These are phyloP conservation scores for Wakefieldia striispora DNA, from an alignment of 768 basidiomycete genomes.

Conservation along the genomic window DNA sequence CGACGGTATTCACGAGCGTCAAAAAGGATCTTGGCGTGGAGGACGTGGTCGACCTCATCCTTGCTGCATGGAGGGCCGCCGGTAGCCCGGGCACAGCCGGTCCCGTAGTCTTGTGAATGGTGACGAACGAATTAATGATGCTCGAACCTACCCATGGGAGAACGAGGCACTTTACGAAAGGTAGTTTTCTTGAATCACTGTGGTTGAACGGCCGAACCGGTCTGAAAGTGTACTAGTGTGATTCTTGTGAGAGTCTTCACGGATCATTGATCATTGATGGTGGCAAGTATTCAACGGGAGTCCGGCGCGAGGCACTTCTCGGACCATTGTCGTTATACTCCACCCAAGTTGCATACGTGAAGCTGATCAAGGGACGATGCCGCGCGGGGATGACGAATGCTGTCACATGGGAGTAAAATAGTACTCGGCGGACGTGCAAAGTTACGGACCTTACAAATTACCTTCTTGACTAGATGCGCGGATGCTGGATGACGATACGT, in stretches of 20 bases:
- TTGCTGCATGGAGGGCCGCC: constrained; percentile 86
- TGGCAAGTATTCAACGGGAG: no score
- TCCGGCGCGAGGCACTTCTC: no score
- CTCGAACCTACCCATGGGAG: neutral
- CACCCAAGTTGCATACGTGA: neutral
- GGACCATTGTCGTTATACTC: neutral
- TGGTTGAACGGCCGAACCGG: constrained; percentile 1
- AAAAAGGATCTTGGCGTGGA: constrained; percentile 75
- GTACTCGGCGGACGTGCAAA: neutral
- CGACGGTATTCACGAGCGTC: constrained; percentile 88
- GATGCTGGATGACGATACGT: no score
- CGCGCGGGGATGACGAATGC: neutral
- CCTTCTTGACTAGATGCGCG: no score
- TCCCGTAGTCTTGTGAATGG: constrained; percentile 26
- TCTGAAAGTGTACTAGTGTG: constrained; percentile 4
- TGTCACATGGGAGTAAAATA: constrained; percentile 1
- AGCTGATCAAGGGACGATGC: constrained; percentile 6
- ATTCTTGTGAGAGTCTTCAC: neutral
- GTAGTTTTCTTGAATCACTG: constrained; percentile 1
- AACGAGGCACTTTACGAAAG: constrained; percentile 5
- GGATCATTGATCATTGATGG: no score
- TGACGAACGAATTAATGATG: neutral
- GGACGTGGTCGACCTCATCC: constrained; percentile 75
- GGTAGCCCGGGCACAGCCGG: constrained; percentile 67
- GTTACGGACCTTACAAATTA: neutral